These are phyloP conservation scores for Phytopythium sindhum DNA, from an alignment of 352 stramenopile genomes.

Conservation along the genomic window DNA sequence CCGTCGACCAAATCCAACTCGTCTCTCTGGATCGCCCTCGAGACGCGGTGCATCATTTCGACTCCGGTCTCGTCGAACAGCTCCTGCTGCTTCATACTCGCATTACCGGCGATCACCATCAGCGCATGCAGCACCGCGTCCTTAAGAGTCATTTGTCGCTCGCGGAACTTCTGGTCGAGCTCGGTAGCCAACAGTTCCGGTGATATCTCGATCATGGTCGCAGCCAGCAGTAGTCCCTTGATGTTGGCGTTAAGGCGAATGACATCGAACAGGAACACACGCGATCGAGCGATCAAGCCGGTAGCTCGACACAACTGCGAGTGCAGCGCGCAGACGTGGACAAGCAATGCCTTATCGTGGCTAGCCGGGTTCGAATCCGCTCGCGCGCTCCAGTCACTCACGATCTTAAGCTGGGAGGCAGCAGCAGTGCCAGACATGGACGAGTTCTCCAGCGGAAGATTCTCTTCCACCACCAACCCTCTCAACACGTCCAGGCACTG, in stretches of 20 bases:
- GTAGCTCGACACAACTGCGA: slow-evolving; percentile 27
- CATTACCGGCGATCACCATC: slow-evolving; percentile 19
- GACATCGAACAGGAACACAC: slow-evolving; percentile 46
- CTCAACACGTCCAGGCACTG: slow-evolving; percentile 26
- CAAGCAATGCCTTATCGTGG: slow-evolving; percentile 39
- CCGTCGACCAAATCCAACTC: slow-evolving; percentile 21
- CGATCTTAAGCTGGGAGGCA: neutral
- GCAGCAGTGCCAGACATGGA: neutral
- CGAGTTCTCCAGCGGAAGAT: slow-evolving; percentile 5
- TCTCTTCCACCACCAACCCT: slow-evolving; percentile 16
- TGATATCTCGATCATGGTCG: slow-evolving; percentile 32
- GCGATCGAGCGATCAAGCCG: slow-evolving; percentile 17
- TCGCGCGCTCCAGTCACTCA: neutral
- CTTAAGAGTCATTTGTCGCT: slow-evolving; percentile 22
- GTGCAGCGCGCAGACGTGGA: slow-evolving; percentile 37
- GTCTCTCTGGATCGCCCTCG: slow-evolving; percentile 26
- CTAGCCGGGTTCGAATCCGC: slow-evolving; percentile 13
- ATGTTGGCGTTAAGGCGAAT: slow-evolving; percentile 36
- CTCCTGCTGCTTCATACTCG: slow-evolving; percentile 25
- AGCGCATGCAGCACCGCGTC: slow-evolving; percentile 28
- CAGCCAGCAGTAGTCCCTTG: slow-evolving; percentile 35
- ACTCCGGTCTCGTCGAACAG: slow-evolving; percentile 28
- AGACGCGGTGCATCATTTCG: slow-evolving; percentile 31
- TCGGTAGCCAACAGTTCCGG: slow-evolving; percentile 26
- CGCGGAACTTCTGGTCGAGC: slow-evolving; percentile 27